Evolutionary conservation across 768 basidiomycete genomes (phyloP), one percentile per base, ranked within the genome.

Genomic region (Suillus plorans): DNA sequence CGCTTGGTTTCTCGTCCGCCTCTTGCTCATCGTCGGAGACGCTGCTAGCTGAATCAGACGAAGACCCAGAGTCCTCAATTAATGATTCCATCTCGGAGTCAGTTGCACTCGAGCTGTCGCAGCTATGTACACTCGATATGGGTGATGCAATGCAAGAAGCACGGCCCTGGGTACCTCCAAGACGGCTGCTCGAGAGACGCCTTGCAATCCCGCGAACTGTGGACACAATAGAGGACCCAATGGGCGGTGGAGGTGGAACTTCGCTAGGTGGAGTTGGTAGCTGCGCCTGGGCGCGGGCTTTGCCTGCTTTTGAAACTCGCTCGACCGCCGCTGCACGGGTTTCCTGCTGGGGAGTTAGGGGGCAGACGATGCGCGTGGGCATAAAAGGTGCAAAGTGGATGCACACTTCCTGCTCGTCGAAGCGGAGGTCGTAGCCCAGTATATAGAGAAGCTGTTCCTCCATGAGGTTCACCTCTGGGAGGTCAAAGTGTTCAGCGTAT

Each of bases 391-490:
- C 84, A 79, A 97, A 95, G 13, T 82, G 80, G 36, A 72, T 73
- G 70, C 90, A 84, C 10, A 90, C 89, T 71, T 97, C 95, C 34
- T 80, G 78, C 78, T 99, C 97, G 69, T 87, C 84, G 75, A 98
- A 94, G 57, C 93, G 88, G 63, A 99, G 87, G 76, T 98, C 90
- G 75, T 92, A 96, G 79, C 97, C 92, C 70, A 99, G 88, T 64
- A 99, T 82, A 76, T 85, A 90, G 62, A 99, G 87, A 36, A 99
- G 86, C 79, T 99, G 95, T 79, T 89, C 92, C 80, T 99, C 97
- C 97, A 99, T 99, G 66, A 96, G 83, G 77, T 96, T 97, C 76
- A 98, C 88, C 80, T 94, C 92, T 13, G 80, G 77, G 60, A 87
- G 79, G 73, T 91, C 88, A 80, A 94, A 96, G 68, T 92, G 79